Evolutionary conservation across 2,329 filamentous ascomycete species (phyloP), one percentile per base, ranked within the genome.

Genomic region (Colletotrichum sansevieriae): DNA sequence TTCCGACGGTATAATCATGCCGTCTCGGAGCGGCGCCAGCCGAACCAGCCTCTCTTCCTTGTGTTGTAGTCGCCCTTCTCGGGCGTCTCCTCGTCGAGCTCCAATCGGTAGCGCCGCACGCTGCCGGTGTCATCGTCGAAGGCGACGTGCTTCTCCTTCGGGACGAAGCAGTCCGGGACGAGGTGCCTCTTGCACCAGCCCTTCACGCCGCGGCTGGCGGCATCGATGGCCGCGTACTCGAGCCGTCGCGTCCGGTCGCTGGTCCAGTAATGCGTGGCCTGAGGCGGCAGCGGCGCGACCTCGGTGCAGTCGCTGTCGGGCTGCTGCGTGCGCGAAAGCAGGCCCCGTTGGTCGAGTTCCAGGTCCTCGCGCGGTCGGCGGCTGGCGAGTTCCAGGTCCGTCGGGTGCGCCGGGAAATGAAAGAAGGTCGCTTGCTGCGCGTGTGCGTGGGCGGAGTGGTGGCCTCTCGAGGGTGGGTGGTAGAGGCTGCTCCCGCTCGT

Each of bases 211-310:
- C 83, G 82, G 41, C 83, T 85, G 2, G 88, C 88, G 0, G 88
- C 88, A 57, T 91, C 89, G 46, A 91, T 91, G 63, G 89, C 89
- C 0, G 88, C 89, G 72, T 91, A 91, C 78, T 91, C 89, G 3
- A 90, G 81, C 11, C 88, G 82, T 3, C 89, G 83, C 0, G 88
- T 90, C 61, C 82, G 83, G 74, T 90, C 87, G 73, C 87, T 90
- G 1, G 88, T 91, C 89, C 89, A 91, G 78, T 91, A 91, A 74
- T 90, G 87, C 1, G 87, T 87, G 3, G 89, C 90, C 4, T 86
- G 86, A 12, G 87, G 88, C 2, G 82, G 80, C 3, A 81, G 77
- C 39, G 80, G 79, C 2, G 77, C 65, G 1, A 74, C 46, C 10
- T 59, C 65, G 72, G 20, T 70, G 72, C 22, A 72, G 61, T 46